Evolutionary conservation across 495 filamentous ascomycete species (phyloP).

Genomic region (Xylaria flabelliformis): DNA sequence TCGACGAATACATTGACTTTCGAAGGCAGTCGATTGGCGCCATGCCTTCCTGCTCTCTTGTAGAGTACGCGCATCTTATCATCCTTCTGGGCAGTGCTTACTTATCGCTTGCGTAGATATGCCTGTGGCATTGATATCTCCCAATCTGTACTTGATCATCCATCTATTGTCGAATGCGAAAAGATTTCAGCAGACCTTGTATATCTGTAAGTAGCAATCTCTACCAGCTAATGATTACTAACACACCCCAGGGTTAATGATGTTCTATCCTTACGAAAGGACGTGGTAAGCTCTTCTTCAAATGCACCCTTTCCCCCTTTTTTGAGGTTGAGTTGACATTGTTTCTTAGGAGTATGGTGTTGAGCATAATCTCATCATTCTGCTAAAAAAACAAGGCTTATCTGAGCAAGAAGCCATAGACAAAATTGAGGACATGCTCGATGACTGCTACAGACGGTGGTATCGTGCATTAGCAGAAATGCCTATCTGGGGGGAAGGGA

Average conservation of each 20-base stretch:
- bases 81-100: too few species aligned
- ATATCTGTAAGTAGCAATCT: conserved; percentile 5
- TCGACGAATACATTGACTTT: conserved; percentile 17
- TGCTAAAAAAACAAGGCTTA: not conserved
- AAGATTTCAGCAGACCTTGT: conserved; percentile 15
- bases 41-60: conserved; percentile 2
- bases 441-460: conserved; percentile 7
- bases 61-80: not conserved
- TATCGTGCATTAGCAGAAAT: conserved; percentile 9
- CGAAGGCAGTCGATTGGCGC: conserved; percentile 19
- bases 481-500: conserved; percentile 11
- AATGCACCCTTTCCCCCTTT: too few species aligned
- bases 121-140: conserved; percentile 13
- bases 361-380: conserved; percentile 11
- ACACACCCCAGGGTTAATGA: conserved; percentile 17
- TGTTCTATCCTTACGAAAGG: conserved; percentile 18
- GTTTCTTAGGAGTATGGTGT: conserved; percentile 10
- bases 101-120: not conserved
- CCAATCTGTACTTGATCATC: conserved; percentile 6
- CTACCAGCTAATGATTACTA: not conserved
- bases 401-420: conserved; percentile 9
- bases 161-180: conserved; percentile 10
- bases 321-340: not conserved
- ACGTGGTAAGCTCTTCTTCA: not conserved
- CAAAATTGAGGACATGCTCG: conserved; percentile 6